Base-by-base conservation (phyloP, 2,329 filamentous ascomycete species). In the Diplodia scrobiculata region DNA sequence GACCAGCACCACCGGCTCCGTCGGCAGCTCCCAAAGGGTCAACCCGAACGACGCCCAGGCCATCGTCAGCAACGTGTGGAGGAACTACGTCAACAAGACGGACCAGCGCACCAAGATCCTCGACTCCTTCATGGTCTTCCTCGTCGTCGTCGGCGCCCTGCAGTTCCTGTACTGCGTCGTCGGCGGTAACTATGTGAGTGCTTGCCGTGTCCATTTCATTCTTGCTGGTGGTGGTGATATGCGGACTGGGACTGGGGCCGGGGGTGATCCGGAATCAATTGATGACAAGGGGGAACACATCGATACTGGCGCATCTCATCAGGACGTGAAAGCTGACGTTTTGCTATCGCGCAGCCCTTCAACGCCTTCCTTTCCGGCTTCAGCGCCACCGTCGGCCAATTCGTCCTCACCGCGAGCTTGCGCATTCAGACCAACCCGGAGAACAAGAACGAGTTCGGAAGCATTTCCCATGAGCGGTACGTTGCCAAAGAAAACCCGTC, bases 351-450 rank as follows among this genome's bases (percentile, higher is more conserved):
- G 2, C 74, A 98, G 94, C 95, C 95, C 10, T 99, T 99, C 84
- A 99, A 99, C 78, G 95, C 96, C 70, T 99, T 99, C 83, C 87
- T 99, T 36, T 91, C 93, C 36, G 96, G 95, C 55, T 99, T 99
- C 83, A 89, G 87, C 68, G 92, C 94, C 17, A 95, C 94, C 1
- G 94, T 99, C 69, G 95, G 95, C 68, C 95, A 99, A 78, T 99
- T 99, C 78, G 95, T 99, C 69, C 87, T 99, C 72, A 97, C 95
- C 60, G 91, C 92, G 83, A 88, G 75, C 82, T 82, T 99, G 72
- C 88, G 95, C 69, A 96, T 98, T 79, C 95, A 99, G 80, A 97
- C 93, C 58, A 93, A 91, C 76, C 83, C 87, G 72, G 86, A 89
- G 75, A 94, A 96, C 82, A 90, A 91, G 82, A 80, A 79, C 67